Evolutionary conservation across 306 rosid genomes (phyloP).

Genomic region (Castanea crenata): DNA sequence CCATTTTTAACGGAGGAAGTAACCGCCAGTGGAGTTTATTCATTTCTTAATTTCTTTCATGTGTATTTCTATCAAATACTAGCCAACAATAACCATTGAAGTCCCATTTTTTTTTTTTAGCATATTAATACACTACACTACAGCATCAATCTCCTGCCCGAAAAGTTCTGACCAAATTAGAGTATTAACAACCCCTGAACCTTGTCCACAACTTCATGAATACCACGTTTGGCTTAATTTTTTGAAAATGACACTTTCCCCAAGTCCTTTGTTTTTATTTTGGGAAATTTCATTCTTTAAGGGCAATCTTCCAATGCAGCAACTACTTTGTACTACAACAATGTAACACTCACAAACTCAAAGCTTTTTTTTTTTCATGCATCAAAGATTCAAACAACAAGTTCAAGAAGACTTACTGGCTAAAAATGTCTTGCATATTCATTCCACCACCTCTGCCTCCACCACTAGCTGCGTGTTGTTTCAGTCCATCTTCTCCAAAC

Average conservation of each 20-base stretch:
- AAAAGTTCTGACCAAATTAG: background rate
- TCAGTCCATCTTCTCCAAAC: slow-evolving; percentile 93
- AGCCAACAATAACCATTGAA: background rate
- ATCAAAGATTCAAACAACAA: background rate
- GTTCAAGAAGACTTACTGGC: slow-evolving; percentile 49
- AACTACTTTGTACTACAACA: background rate
- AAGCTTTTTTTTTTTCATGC: no score
- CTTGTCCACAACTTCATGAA: background rate
- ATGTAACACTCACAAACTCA: background rate
- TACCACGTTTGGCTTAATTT: background rate
- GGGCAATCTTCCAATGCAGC: background rate
- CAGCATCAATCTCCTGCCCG: background rate
- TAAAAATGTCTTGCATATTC: slow-evolving; percentile 88
- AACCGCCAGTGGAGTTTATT: no score
- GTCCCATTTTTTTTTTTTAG: background rate
- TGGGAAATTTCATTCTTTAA: background rate
- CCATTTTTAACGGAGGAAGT: no score
- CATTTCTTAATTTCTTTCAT: no score
- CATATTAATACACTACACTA: background rate
- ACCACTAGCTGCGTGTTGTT: slow-evolving; percentile 95
- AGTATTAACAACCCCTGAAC: background rate
- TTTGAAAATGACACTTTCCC: background rate
- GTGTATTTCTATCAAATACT: no score
- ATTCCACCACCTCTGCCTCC: slow-evolving; percentile 89
- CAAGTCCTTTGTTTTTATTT: background rate